phyloP scores from a whole-genome alignment of 2,329 filamentous ascomycete genomes.

The Trichoderma polysporum region DNA sequence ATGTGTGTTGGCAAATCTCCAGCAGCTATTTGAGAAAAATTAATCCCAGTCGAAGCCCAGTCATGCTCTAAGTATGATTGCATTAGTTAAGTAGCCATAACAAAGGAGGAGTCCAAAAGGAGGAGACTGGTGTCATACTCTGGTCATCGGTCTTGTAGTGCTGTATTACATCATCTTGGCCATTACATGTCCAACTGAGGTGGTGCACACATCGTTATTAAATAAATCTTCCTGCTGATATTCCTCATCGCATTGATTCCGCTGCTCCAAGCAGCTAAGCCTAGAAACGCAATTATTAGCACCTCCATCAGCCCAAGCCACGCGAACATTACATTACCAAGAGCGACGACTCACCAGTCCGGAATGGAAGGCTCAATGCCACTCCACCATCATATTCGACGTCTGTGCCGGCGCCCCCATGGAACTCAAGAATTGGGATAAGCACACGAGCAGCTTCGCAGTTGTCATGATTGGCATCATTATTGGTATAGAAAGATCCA shows the following conservation, averaged over 20 bases:
- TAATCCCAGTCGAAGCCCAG: constrained; percentile 47
- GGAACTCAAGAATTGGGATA: constrained; percentile 46
- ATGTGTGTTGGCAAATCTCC: constrained; percentile 43
- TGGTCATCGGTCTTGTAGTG: constrained; percentile 46
- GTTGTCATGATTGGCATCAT: constrained; percentile 37
- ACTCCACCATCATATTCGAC: constrained; percentile 47
- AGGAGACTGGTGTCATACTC: constrained; percentile 27
- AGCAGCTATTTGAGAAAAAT: constrained; percentile 44
- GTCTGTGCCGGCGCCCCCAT: constrained; percentile 44
- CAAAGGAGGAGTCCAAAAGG: neutral
- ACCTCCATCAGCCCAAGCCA: neutral
- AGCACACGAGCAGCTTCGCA: constrained; percentile 41
- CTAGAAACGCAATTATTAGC: constrained; percentile 23
- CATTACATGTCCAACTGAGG: constrained; percentile 42
- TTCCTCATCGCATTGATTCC: constrained; percentile 39
- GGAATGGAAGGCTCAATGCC: constrained; percentile 42
- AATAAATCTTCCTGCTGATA: constrained; percentile 35
- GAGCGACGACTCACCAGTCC: constrained; percentile 29
- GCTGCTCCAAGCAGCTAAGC: constrained; percentile 42
- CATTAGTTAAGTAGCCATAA: neutral
- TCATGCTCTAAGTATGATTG: constrained; percentile 35
- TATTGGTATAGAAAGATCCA: constrained; percentile 45
- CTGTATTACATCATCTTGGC: constrained; percentile 38
- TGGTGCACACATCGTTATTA: constrained; percentile 45
- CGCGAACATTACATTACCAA: too few species aligned